Conservation (phyloP, 2,329 filamentous ascomycete genomes). For the Thelonectria blattea region DNA sequence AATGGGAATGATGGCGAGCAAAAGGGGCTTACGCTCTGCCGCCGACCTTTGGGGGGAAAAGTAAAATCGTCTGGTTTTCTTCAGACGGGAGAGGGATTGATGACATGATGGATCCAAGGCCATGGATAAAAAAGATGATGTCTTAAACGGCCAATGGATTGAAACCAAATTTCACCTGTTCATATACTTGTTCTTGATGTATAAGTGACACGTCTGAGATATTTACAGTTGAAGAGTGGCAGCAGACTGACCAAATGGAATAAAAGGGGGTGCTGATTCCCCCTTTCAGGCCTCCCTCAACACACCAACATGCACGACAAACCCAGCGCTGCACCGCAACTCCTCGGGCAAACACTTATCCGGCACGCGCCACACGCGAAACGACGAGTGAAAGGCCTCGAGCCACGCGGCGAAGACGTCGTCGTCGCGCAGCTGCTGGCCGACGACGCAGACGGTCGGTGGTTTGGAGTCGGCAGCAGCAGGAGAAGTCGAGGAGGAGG, state of each 20-base stretch:
- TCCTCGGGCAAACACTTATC: constrained; percentile 65
- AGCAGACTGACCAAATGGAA: background rate
- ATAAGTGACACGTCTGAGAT: background rate
- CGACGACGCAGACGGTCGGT: constrained; percentile 72
- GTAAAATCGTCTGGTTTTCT: constrained; percentile 15
- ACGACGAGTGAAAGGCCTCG: constrained; percentile 66
- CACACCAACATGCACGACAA: constrained; percentile 81
- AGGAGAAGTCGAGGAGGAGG: no score
- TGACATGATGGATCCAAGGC: constrained; percentile 20
- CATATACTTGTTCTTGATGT: background rate
- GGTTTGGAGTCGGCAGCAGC: background rate
- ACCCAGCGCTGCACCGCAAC: constrained; percentile 71
- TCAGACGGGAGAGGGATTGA: constrained; percentile 14
- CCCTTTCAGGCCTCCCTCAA: constrained; percentile 46
- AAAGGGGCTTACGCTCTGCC: constrained; percentile 21
- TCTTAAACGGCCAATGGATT: constrained; percentile 16
- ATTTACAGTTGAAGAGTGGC: no score
- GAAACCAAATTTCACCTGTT: constrained; percentile 16
- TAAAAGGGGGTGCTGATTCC: background rate
- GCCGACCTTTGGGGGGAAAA: constrained; percentile 22
- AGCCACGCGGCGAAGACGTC: constrained; percentile 89
- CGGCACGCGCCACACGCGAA: constrained; percentile 78
- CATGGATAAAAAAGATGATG: constrained; percentile 23
- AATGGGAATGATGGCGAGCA: constrained; percentile 21
- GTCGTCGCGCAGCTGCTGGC: constrained; percentile 85